Base-by-base conservation (phyloP, 225 moss, liverwort and hornwort genomes). In the Pseudoscleropodium purum region DNA sequence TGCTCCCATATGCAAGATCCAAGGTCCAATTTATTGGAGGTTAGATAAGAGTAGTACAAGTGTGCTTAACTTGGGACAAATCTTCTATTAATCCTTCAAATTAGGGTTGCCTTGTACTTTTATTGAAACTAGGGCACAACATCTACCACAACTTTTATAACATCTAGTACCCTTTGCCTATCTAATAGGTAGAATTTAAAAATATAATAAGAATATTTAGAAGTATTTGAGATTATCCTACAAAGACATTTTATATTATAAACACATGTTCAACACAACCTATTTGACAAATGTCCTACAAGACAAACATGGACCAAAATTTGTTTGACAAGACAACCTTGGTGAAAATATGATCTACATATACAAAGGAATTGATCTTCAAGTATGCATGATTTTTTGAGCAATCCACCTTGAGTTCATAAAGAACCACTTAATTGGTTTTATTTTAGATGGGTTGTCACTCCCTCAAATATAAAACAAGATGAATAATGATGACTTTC, bases 91-190 rank as follows among this genome's bases (percentile, higher is more conserved):
- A n/a, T 10, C 23, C 7, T 68, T 69, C 23, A n/a, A 68, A 67
- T 34, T 0, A 37, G 1, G 6, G 37, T 20, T 36, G 3, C 20
- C 11, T 59, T 59, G 4, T 54, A 54, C 21, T 24, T 59, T 37
- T 36, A 3, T 67, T 37, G 6, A 67, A 67, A 67, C 1, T 5
- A 6, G 11, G 37, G 37, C 37, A 19, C 2, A 3, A 67, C 5
- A 2, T 36, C 3, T 19, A 37, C 20, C 20, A 11, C 67, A 67
- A 67, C 0, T 0, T 20, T 5, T 1, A 19, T 0, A 5, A 18
- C 3, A 4, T 18, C 9, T 34, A 34, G 1, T 66, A 10, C 13
- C 33, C 7, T n/a, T n/a, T n/a, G 1, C 37, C 34, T 2, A 4
- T 67, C 20, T 37, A 36, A 37, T 37, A 37, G 37, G 67, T 67